Conservation (phyloP, 371 early-diverging fungal genomes). For the Mucor indicus region DNA sequence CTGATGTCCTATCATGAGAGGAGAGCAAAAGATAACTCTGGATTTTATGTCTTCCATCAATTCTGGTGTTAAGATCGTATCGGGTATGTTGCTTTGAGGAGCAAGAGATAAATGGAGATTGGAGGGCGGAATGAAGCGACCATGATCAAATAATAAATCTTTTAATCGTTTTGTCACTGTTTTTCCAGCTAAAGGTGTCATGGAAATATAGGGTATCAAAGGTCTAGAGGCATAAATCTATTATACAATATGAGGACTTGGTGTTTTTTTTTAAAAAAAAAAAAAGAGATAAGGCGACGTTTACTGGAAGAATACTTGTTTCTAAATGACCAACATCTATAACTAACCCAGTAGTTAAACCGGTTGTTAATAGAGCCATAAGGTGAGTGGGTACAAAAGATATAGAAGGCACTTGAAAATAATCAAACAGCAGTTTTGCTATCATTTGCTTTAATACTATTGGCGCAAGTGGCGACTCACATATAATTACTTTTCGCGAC, state of each 20-base stretch:
- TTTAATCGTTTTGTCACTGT: slow-evolving; percentile 60
- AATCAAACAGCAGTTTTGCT: slow-evolving; percentile 71
- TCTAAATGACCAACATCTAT: slow-evolving; percentile 81
- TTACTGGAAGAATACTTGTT: slow-evolving; percentile 78
- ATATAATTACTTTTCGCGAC: slow-evolving; percentile 82
- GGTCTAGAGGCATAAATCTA: slow-evolving; percentile 80
- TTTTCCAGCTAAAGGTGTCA: slow-evolving; percentile 75
- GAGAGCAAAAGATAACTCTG: slow-evolving; percentile 67
- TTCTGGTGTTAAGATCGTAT: slow-evolving; percentile 38
- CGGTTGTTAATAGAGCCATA: slow-evolving; percentile 77
- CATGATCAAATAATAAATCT: slow-evolving; percentile 56
- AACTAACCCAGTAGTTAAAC: slow-evolving; percentile 77
- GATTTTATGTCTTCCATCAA: slow-evolving; percentile 75
- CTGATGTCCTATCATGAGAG: slow-evolving; percentile 41
- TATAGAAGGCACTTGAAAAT: slow-evolving; percentile 81
- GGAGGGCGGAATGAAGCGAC: slow-evolving; percentile 43
- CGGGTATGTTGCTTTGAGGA: slow-evolving; percentile 42
- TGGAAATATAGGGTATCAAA: slow-evolving; percentile 61
- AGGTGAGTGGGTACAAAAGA: slow-evolving; percentile 78
- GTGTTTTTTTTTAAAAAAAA: no score
- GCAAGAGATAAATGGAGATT: slow-evolving; percentile 45
- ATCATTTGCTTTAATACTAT: slow-evolving; percentile 70
- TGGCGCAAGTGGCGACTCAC: slow-evolving; percentile 77
- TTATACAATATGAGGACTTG: no score
- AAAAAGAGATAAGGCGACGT: slow-evolving; percentile 4